A percentile compares a stretch with the other conserved stretches of the same genome.
These are phyloP conservation scores for Saccharum officinarum DNA, from an alignment of 176 grass and related monocot genomes.

Conservation along the genomic window DNA sequence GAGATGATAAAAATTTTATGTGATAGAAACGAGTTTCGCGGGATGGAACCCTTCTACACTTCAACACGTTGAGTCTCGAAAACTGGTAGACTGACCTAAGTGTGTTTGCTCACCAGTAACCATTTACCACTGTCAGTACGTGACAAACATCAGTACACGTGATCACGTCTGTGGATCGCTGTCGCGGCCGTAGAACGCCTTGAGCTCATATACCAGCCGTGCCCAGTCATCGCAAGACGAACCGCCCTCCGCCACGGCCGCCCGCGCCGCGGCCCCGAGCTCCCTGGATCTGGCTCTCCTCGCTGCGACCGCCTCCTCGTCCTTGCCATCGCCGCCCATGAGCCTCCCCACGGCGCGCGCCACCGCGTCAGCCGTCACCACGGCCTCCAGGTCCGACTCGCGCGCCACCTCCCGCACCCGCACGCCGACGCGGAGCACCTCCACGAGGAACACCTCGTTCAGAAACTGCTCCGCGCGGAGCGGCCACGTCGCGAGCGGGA, in stretches of 20 bases:
- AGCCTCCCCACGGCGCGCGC: slow-evolving; percentile 28
- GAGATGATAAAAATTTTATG: too few relatives aligned
- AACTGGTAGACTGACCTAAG: too few relatives aligned
- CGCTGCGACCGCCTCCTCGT: not conserved
- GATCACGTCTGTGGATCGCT: not conserved
- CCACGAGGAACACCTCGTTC: slow-evolving; percentile 56
- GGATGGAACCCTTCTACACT: too few relatives aligned
- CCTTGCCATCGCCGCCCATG: slow-evolving; percentile 1
- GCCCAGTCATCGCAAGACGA: slow-evolving; percentile 35
- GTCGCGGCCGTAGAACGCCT: not conserved
- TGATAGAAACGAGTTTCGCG: too few relatives aligned
- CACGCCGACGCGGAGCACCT: slow-evolving; percentile 41
- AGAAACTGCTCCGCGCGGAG: slow-evolving; percentile 59
- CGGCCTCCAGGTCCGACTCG: not conserved
- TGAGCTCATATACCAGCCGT: slow-evolving; percentile 33
- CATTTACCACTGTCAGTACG: not conserved
- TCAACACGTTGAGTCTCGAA: too few relatives aligned
- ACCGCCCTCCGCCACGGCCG: slow-evolving; percentile 40
- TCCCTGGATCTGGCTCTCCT: slow-evolving; percentile 17
- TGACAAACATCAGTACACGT: not conserved
- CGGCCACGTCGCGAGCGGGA: slow-evolving; percentile 54
- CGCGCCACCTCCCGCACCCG: slow-evolving; percentile 23
- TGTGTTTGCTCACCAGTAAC: too few relatives aligned
- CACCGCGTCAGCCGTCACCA: slow-evolving; percentile 35
- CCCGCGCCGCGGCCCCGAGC: slow-evolving; percentile 17